These are phyloP conservation scores for Ophiocordyceps camponoti-saundersi DNA, from an alignment of 2,329 filamentous ascomycete species.

Conservation along the genomic window DNA sequence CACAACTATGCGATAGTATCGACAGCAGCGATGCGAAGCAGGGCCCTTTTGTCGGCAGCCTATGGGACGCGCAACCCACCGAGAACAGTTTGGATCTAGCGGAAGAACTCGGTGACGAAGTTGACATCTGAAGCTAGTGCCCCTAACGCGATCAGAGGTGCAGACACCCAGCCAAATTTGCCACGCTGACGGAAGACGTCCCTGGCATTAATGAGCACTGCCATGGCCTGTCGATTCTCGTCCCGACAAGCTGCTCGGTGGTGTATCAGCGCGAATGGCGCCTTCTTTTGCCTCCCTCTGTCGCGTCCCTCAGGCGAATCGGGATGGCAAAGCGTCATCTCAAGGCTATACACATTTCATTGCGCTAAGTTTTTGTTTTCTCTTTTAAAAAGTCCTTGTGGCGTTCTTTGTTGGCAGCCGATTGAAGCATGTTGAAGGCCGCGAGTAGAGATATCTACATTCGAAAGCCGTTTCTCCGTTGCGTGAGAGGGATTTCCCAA, in stretches of 20 bases:
- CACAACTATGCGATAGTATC: constrained; percentile 9
- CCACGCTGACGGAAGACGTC: neutral
- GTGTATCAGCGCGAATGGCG: neutral
- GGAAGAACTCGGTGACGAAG: constrained; percentile 7
- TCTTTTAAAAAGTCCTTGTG: neutral
- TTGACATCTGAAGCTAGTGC: constrained; percentile 7
- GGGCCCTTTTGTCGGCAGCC: constrained; percentile 4
- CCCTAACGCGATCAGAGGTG: neutral
- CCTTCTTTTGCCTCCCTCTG: neutral
- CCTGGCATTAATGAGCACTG: neutral
- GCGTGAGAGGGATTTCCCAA: neutral
- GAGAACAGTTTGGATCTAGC: constrained; percentile 8
- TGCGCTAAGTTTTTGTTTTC: neutral
- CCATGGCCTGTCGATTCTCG: too few relatives aligned
- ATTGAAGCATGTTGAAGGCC: neutral
- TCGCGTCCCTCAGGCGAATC: neutral
- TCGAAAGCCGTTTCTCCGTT: neutral
- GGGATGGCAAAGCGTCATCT: neutral
- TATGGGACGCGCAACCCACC: constrained; percentile 10
- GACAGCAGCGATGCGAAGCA: constrained; percentile 10
- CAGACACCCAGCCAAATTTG: neutral
- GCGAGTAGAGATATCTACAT: neutral
- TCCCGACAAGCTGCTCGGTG: neutral
- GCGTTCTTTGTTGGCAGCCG: neutral
- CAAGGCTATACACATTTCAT: neutral